Base-by-base conservation (phyloP, 768 basidiomycete species). In the Podaxis carcinomalis region DNA sequence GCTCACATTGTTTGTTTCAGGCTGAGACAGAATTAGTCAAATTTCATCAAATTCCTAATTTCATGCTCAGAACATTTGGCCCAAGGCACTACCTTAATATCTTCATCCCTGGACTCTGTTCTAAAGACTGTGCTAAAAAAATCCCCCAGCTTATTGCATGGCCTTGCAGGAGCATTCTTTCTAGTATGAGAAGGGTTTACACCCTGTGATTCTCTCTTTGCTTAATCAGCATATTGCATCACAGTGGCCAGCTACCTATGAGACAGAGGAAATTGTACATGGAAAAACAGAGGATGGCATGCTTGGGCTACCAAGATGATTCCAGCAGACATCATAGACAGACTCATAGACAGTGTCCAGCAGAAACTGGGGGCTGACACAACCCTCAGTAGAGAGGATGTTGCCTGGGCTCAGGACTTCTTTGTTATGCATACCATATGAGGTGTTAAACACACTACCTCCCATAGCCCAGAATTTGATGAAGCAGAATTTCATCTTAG, bases 241-340 rank as follows among this genome's bases (percentile, higher is more conserved):
- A 0, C 70, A 75, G 14, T 73, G 72, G 71, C 72, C 72, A 0
- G 63, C 72, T 0, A 67, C 61, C 0, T 69, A 62, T 36, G 35
- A 63, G 0, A 59, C 61, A 0, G 72, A 74, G 51, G 32, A 66
- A 21, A 68, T 67, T 28, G 68, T 0, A 69, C 72, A 0, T 51
- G 55, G 21, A 61, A 59, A 2, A 32, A 32, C 2, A 60, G 37
- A 4, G 73, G 73, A 1, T 58, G 37, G 3, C 44, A 68, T 2
- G 21, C 62, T 4, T 67, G 65, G 53, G 57, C 57, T 4, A 65
- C 64, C 0, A 72, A 70, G 37, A 52, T 67, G 9, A 47, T 73
- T 6, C 60, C 66, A 0, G 11, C 40, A 0, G 5, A 61, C 5
- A 16, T 35, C 9, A 62, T 68, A 14, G 44, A n/a, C 19, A 16